phyloP scores from a whole-genome alignment of 1,284 basidiomycete species.

The Ustilago cynodontis region DNA sequence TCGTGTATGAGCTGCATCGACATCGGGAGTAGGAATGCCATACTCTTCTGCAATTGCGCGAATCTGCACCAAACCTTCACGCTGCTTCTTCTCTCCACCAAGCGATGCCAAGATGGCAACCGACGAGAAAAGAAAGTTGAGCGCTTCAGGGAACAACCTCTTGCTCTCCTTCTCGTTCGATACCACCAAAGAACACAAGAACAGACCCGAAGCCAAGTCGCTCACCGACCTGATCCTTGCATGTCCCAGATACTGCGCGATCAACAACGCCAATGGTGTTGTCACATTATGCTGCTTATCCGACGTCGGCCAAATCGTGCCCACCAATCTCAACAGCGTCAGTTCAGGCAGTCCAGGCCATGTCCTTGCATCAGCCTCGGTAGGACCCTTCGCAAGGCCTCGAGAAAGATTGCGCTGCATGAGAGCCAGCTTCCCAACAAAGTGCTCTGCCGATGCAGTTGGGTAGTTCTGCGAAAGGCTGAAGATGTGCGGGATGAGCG shows the following conservation, averaged over 20 bases:
- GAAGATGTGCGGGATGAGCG: slow-evolving; percentile 84
- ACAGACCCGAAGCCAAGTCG: slow-evolving; percentile 87
- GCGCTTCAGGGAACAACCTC: slow-evolving; percentile 87
- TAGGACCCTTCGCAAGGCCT: slow-evolving; percentile 82
- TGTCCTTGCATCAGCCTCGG: slow-evolving; percentile 78
- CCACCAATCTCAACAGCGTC: slow-evolving; percentile 82
- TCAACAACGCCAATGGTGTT: slow-evolving; percentile 85
- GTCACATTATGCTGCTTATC: slow-evolving; percentile 92
- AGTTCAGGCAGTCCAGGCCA: slow-evolving; percentile 90
- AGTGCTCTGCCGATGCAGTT: slow-evolving; percentile 81
- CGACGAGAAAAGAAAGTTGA: slow-evolving; percentile 83
- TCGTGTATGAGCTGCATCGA: slow-evolving; percentile 50
- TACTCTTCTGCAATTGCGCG: slow-evolving; percentile 50
- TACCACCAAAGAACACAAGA: slow-evolving; percentile 84
- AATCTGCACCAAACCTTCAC: slow-evolving; percentile 48
- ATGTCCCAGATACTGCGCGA: slow-evolving; percentile 90
- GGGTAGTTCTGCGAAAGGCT: slow-evolving; percentile 86
- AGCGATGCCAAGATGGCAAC: slow-evolving; percentile 78
- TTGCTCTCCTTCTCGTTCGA: slow-evolving; percentile 84
- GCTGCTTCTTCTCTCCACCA: slow-evolving; percentile 28
- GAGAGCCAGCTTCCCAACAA: slow-evolving; percentile 83
- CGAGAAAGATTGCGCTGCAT: slow-evolving; percentile 95
- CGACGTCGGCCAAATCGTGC: slow-evolving; percentile 90
- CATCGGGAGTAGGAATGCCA: slow-evolving; percentile 65
- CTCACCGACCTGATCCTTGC: slow-evolving; percentile 80